Evolutionary conservation across 2,329 filamentous ascomycete species (phyloP).

Genomic region (Penicillium sp.): DNA sequence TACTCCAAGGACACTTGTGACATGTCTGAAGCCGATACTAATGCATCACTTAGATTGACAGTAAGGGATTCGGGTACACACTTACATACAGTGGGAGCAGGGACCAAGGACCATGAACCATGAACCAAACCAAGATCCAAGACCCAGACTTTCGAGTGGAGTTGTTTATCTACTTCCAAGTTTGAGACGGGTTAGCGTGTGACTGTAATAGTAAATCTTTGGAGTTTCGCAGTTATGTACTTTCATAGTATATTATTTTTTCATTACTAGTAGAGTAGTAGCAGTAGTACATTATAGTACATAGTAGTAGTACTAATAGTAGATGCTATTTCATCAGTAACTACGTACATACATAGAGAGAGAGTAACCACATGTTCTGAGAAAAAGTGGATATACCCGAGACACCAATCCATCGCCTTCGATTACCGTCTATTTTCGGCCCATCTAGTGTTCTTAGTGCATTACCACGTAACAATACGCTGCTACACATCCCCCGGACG

Average conservation of each 20-base stretch:
- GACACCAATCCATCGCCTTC: not conserved
- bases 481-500: not conserved
- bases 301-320: too few relatives aligned
- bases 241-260: not conserved
- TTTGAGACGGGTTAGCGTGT: conserved; percentile 4
- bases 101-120: conserved; percentile 2
- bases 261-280: not conserved
- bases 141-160: not conserved
- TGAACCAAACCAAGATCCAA: conserved; percentile 3
- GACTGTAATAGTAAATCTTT: not conserved
- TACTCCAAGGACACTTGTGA: not conserved
- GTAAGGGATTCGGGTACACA: not conserved
- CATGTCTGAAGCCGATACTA: conserved; percentile 4
- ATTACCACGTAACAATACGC: conserved; percentile 1
- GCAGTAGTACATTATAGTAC: not conserved
- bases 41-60: not conserved
- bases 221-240: not conserved
- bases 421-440: not conserved
- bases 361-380: too few relatives aligned
- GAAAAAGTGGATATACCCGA: conserved; percentile 9
- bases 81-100: not conserved
- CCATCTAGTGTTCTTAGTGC: conserved; percentile 8
- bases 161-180: conserved; percentile 7
- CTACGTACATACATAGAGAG: too few relatives aligned
- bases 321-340: too few relatives aligned